Evolutionary conservation across 2,329 filamentous ascomycete genomes (phyloP).

Genomic region (Phaeosphaeriaceae sp.): DNA sequence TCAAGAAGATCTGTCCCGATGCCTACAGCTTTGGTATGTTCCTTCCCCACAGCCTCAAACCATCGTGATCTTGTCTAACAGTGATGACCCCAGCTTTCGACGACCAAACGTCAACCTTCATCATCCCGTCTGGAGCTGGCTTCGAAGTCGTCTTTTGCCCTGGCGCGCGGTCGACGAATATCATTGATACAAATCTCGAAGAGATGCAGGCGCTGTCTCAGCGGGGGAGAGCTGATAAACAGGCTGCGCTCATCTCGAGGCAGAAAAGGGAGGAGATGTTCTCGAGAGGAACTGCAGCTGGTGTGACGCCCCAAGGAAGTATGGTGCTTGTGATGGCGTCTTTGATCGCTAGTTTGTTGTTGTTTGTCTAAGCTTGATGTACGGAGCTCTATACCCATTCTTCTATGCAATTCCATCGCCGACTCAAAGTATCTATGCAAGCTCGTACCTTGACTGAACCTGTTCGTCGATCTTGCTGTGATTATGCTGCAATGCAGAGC

Average conservation of each 20-base stretch:
- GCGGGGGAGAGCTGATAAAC: conserved; percentile 36
- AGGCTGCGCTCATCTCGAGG: conserved; percentile 27
- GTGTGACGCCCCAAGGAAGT: conserved; percentile 1
- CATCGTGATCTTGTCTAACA: not conserved
- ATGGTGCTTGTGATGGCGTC: conserved; percentile 16
- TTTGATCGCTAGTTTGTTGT: conserved; percentile 1
- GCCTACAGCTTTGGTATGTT: conserved; percentile 78
- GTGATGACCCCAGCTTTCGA: conserved; percentile 56
- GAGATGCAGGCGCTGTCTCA: conserved; percentile 44
- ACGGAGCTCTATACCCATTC: conserved; percentile 1
- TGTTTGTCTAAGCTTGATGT: not conserved
- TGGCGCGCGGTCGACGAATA: conserved; percentile 58
- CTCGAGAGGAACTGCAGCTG: conserved; percentile 22
- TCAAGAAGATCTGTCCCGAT: conserved; percentile 81
- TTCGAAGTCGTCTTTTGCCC: conserved; percentile 85
- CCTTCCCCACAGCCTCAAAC: too few relatives aligned
- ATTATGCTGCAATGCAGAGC: too few relatives aligned
- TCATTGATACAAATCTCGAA: conserved; percentile 49
- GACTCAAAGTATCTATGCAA: too few relatives aligned
- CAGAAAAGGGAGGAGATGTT: conserved; percentile 22
- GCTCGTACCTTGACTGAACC: too few relatives aligned
- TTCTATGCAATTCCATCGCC: not conserved
- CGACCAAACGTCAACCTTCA: conserved; percentile 64
- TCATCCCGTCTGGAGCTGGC: conserved; percentile 69
- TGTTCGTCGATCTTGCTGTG: too few relatives aligned